A percentile compares a stretch with the other conserved stretches of the same genome.
These are phyloP conservation scores for Hypoxylon sp. DNA, from an alignment of 2,329 filamentous ascomycete species.

Conservation along the genomic window DNA sequence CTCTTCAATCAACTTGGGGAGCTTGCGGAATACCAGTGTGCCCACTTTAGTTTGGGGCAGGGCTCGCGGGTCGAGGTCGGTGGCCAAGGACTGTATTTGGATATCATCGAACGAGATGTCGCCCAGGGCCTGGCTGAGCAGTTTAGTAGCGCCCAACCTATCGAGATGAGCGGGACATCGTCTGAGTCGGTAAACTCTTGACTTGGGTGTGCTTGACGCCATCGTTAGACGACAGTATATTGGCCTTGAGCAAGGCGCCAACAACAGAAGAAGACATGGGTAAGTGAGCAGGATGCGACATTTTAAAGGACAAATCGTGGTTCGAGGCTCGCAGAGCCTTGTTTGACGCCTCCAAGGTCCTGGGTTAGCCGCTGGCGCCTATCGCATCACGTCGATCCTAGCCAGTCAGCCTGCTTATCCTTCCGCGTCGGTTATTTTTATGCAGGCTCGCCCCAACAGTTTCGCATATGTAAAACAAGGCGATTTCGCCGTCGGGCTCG, in stretches of 20 bases:
- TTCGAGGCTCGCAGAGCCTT: background rate
- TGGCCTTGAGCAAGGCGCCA: too few relatives aligned
- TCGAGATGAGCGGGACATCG: slow-evolving; percentile 20
- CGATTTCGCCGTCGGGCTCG: background rate
- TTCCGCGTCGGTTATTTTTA: background rate
- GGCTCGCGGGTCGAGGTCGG: slow-evolving; percentile 9
- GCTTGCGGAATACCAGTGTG: slow-evolving; percentile 31
- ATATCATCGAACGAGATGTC: slow-evolving; percentile 21
- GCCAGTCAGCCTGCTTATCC: background rate
- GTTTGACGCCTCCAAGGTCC: background rate
- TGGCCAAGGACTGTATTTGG: slow-evolving; percentile 31
- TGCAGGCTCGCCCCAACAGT: background rate
- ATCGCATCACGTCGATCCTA: background rate
- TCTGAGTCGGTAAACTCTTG: slow-evolving; percentile 13
- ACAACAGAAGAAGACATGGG: background rate
- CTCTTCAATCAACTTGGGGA: slow-evolving; percentile 10
- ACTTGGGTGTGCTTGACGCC: background rate
- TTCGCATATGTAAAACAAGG: background rate
- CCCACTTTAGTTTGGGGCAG: slow-evolving; percentile 27
- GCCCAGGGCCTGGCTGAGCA: slow-evolving; percentile 20
- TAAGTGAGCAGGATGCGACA: background rate
- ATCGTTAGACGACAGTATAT: slow-evolving; percentile 6
- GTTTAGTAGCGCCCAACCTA: background rate
- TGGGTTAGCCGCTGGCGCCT: background rate
- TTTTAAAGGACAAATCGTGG: background rate